phyloP scores from a whole-genome alignment of 73 alveolate species.

The Symbiodinium natans region DNA sequence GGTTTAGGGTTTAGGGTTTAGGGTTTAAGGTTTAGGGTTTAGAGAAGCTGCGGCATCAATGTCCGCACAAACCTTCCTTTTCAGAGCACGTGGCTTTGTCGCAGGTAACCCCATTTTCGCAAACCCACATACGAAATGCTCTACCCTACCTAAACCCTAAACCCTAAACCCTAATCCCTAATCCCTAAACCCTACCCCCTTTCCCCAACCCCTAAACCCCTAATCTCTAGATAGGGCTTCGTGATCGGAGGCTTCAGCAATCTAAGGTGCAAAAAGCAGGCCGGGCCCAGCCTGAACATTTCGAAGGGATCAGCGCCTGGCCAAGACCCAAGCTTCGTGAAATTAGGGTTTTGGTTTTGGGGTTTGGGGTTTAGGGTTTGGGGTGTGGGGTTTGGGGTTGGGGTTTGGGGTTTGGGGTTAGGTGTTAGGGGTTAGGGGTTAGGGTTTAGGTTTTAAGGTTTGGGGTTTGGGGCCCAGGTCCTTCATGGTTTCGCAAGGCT shows the following conservation, averaged over 20 bases:
- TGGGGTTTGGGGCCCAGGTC: not conserved
- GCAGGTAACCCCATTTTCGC: too few relatives aligned
- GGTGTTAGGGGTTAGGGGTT: not conserved
- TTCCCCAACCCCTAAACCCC: too few relatives aligned
- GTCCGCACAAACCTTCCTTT: too few relatives aligned
- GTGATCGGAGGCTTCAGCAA: too few relatives aligned
- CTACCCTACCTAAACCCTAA: not conserved
- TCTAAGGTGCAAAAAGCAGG: not conserved
- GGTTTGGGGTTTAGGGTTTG: not conserved
- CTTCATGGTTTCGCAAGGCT: too few relatives aligned
- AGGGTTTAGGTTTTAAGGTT: not conserved
- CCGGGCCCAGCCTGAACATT: constrained; percentile 47
- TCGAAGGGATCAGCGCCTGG: constrained; percentile 96
- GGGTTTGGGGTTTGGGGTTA: not conserved
- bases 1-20: too few relatives aligned
- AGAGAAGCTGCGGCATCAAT: too few relatives aligned
- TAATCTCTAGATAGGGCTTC: too few relatives aligned
- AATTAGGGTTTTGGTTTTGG: not conserved
- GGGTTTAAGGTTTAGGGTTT: too few relatives aligned
- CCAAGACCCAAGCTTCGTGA: not conserved
- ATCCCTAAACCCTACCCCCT: too few relatives aligned
- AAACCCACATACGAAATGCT: too few relatives aligned
- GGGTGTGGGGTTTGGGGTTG: not conserved
- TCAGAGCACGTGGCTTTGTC: too few relatives aligned
- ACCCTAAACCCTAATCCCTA: not conserved